A percentile compares a stretch with the other conserved stretches of the same genome.
Evolutionary conservation across 2,329 filamentous ascomycete genomes (phyloP).

Genomic region (Penicillium sclerotigenum): DNA sequence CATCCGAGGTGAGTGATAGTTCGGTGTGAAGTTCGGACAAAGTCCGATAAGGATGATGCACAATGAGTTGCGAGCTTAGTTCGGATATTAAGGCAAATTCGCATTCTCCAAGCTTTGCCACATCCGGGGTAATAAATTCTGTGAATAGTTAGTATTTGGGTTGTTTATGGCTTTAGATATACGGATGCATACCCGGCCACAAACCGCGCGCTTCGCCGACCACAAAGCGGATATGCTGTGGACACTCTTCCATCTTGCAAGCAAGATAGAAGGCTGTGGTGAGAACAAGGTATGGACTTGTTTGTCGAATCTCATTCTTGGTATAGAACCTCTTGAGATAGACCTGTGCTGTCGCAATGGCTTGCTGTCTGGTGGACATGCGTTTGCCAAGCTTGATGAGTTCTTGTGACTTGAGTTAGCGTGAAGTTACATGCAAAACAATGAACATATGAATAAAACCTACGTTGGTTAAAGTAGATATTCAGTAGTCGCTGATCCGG

Average conservation of each 20-base stretch:
- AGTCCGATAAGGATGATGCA: conserved; percentile 87
- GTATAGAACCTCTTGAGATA: conserved; percentile 94
- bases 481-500: conserved; percentile 78
- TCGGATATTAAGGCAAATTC: conserved; percentile 91
- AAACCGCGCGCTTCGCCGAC: conserved; percentile 79
- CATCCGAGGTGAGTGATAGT: conserved; percentile 71
- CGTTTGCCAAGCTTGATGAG: conserved; percentile 79
- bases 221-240: conserved; percentile 90
- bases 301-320: conserved; percentile 83
- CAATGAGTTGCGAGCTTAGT: conserved; percentile 82
- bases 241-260: conserved; percentile 97
- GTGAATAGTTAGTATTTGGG: conserved; percentile 18
- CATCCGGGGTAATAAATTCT: conserved; percentile 72
- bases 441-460: conserved; percentile 30
- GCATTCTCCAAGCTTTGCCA: conserved; percentile 84
- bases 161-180: not conserved
- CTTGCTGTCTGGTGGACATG: conserved; percentile 81
- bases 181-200: conserved; percentile 62
- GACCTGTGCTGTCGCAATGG: conserved; percentile 87
- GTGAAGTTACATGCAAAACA: not conserved
- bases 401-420: conserved; percentile 45
- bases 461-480: conserved; percentile 90
- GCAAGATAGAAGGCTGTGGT: conserved; percentile 93
- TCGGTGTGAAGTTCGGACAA: conserved; percentile 67
- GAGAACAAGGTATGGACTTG: conserved; percentile 88